Percentiles rank a stretch among this genome's conserved stretches.
Evolutionary conservation across 2,329 filamentous ascomycete species (phyloP).

Genomic region (Cladosporium oxysporum): DNA sequence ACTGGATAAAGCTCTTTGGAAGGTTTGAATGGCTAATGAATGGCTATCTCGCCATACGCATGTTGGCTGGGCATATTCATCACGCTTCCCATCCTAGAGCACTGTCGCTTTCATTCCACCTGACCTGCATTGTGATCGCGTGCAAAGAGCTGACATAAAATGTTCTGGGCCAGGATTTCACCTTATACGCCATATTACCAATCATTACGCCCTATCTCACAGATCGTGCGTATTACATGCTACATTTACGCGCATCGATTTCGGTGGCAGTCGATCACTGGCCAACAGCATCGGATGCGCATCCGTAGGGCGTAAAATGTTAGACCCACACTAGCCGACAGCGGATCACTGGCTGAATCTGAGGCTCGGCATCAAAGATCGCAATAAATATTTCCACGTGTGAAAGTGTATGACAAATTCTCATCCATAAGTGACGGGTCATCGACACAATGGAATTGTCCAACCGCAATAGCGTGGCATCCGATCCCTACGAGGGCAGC

Average conservation of each 20-base stretch:
- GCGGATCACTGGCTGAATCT: background rate
- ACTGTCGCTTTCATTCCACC: background rate
- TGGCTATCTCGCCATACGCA: background rate
- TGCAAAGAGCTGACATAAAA: background rate
- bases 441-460: background rate
- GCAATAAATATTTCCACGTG: background rate
- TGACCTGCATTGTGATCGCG: background rate
- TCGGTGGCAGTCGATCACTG: background rate
- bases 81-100: background rate
- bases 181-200: background rate
- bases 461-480: background rate
- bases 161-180: background rate
- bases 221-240: background rate
- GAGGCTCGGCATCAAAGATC: background rate
- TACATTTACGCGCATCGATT: background rate
- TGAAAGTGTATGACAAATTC: background rate
- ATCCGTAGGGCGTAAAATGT: conserved; percentile 2
- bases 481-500: background rate
- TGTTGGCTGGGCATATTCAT: background rate
- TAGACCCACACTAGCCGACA: background rate
- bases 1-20: background rate
- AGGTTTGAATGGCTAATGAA: background rate
- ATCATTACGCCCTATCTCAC: background rate
- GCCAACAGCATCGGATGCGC: background rate
- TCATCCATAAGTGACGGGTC: background rate